Conservation (phyloP, 208 protist genomes). For the Vickermania ingenoplastis region DNA sequence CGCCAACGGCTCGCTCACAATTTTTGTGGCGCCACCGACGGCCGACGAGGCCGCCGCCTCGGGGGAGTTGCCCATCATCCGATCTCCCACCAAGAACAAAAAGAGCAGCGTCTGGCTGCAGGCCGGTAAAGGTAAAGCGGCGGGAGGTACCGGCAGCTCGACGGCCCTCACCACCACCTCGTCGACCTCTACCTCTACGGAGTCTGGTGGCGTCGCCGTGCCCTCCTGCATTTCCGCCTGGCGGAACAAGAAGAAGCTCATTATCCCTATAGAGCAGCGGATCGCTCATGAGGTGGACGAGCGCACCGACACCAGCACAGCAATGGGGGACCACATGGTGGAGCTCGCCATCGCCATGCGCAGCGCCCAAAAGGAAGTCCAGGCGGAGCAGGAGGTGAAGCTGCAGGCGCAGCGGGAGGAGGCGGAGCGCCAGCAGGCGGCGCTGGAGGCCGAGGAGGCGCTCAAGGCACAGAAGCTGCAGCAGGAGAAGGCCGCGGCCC, state of each 20-base stretch:
- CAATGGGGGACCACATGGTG: slow-evolving; percentile 47
- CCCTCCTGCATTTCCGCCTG: slow-evolving; percentile 68
- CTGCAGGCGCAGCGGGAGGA: slow-evolving; percentile 35
- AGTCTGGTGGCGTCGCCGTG: slow-evolving; percentile 9
- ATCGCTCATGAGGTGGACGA: slow-evolving; percentile 43
- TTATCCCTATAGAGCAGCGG: slow-evolving; percentile 70
- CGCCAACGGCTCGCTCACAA: not conserved
- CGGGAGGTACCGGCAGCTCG: too few species aligned
- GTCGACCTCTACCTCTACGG: not conserved
- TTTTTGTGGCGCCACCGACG: slow-evolving; percentile 18
- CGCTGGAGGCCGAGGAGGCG: slow-evolving; percentile 42
- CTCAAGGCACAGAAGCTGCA: slow-evolving; percentile 50
- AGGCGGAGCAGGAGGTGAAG: slow-evolving; percentile 34
- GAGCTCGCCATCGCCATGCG: slow-evolving; percentile 60
- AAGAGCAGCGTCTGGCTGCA: slow-evolving; percentile 16
- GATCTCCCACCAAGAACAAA: slow-evolving; percentile 49
- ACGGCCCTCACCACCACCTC: not conserved
- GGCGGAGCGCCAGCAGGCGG: slow-evolving; percentile 53
- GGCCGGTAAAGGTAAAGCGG: too few species aligned
- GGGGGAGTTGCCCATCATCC: slow-evolving; percentile 34
- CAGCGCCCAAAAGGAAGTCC: slow-evolving; percentile 35
- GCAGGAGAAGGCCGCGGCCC: slow-evolving; percentile 37
- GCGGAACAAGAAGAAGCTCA: slow-evolving; percentile 74
- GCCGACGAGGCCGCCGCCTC: slow-evolving; percentile 1
- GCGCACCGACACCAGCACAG: slow-evolving; percentile 8